phyloP scores from a whole-genome alignment of 768 basidiomycete genomes.

The Lyophyllum shimeji region DNA sequence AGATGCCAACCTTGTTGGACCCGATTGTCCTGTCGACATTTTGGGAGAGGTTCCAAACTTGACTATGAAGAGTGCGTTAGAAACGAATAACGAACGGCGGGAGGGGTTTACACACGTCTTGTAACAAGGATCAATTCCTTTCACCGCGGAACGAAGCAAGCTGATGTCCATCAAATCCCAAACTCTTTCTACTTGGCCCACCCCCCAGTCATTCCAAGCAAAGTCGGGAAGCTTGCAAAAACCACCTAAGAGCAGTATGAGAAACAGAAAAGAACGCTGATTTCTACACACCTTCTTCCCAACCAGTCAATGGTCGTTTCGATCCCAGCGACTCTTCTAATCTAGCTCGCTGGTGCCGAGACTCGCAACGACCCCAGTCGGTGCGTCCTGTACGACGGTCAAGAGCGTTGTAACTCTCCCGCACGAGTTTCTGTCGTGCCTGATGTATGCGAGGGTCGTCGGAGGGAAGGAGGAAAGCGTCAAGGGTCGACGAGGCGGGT shows the following conservation, averaged over 20 bases:
- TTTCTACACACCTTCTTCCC: conserved; percentile 76
- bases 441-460: conserved; percentile 92
- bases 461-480: conserved; percentile 87
- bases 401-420: conserved; percentile 59
- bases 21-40: conserved; percentile 93
- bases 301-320: conserved; percentile 85
- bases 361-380: conserved; percentile 93
- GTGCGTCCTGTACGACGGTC: conserved; percentile 73
- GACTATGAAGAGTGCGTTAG: conserved; percentile 38
- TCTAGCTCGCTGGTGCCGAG: conserved; percentile 85
- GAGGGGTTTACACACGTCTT: conserved; percentile 67
- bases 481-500: conserved; percentile 85
- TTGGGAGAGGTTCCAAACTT: conserved; percentile 96
- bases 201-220: conserved; percentile 93
- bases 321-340: conserved; percentile 80
- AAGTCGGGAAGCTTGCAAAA: conserved; percentile 85
- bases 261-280: conserved; percentile 3
- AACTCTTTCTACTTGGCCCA: conserved; percentile 91
- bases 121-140: conserved; percentile 82
- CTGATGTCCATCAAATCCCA: conserved; percentile 96
- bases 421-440: conserved; percentile 81
- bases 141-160: conserved; percentile 74
- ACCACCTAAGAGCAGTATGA: conserved; percentile 50
- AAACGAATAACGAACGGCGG: conserved; percentile 6
- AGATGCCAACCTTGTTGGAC: conserved; percentile 78